Percentiles rank a stretch among this genome's conserved stretches.
These are phyloP conservation scores for Ogataea minuta DNA, from an alignment of 805 yeast genomes.

Conservation along the genomic window DNA sequence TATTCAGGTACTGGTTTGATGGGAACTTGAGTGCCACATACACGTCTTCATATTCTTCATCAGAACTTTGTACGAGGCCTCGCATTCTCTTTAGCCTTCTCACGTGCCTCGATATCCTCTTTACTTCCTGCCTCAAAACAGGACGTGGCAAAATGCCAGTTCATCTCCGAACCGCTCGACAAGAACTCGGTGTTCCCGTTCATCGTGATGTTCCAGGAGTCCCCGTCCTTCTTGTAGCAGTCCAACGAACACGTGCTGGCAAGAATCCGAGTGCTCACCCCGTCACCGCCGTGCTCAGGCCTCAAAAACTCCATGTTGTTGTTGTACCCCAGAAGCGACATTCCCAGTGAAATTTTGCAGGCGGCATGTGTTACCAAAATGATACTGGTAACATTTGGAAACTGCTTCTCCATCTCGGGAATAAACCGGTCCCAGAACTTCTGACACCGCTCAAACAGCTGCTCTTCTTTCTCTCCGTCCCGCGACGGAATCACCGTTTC, in stretches of 20 bases:
- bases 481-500: conserved; percentile 55
- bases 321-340: conserved; percentile 58
- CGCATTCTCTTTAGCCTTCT: conserved; percentile 26
- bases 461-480: conserved; percentile 72
- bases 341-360: conserved; percentile 82
- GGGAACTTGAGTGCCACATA: conserved; percentile 56
- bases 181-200: conserved; percentile 77
- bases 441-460: conserved; percentile 62
- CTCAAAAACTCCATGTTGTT: conserved; percentile 53
- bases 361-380: conserved; percentile 93
- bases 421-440: conserved; percentile 56
- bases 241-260: conserved; percentile 89
- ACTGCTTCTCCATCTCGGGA: conserved; percentile 51
- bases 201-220: conserved; percentile 57
- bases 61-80: conserved; percentile 26
- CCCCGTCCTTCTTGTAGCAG: conserved; percentile 42
- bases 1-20: conserved; percentile 28
- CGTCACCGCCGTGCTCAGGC: conserved; percentile 40
- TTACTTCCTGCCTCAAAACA: conserved; percentile 84
- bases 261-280: conserved; percentile 41
- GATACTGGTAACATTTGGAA: conserved; percentile 61
- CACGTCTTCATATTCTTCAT: conserved; percentile 44
- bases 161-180: conserved; percentile 83
- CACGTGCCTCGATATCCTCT: conserved; percentile 70
- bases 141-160: conserved; percentile 75